Conservation (phyloP, 1,139 yeast species). For the Debaryomyces sp. region DNA sequence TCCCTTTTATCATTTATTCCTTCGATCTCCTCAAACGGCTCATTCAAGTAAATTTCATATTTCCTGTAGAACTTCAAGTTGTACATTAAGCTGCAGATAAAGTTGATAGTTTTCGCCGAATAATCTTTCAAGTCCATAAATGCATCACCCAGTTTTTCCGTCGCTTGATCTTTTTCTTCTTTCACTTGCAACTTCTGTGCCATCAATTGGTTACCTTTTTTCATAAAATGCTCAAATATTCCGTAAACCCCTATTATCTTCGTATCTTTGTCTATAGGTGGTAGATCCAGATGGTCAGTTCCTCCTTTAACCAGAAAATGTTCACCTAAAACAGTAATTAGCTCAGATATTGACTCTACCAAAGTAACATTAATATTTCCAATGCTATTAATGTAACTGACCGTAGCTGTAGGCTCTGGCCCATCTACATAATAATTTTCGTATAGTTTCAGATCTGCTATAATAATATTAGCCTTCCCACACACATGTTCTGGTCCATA, state of each 20-base stretch:
- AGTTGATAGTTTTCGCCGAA: slow-evolving; percentile 11
- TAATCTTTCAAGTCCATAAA: slow-evolving; percentile 6
- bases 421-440: slow-evolving; percentile 1
- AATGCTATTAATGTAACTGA: slow-evolving; percentile 8
- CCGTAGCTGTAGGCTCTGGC: neutral
- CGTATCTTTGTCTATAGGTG: neutral
- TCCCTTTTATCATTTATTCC: neutral
- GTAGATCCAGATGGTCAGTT: neutral
- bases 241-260: slow-evolving; percentile 14
- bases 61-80: slow-evolving; percentile 10
- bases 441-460: slow-evolving; percentile 11
- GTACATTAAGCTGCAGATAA: slow-evolving; percentile 11
- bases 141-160: neutral
- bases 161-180: neutral
- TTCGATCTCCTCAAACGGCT: slow-evolving; percentile 3
- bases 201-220: neutral
- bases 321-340: slow-evolving; percentile 3
- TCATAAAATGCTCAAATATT: slow-evolving; percentile 11
- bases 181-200: neutral
- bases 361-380: slow-evolving; percentile 9
- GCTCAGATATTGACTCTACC: slow-evolving; percentile 14
- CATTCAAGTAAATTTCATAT: slow-evolving; percentile 8
- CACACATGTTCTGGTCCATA: neutral
- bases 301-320: neutral
- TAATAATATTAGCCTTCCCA: slow-evolving; percentile 8